phyloP scores from a whole-genome alignment of 352 stramenopile genomes.

The Phytophthora pinifolia region DNA sequence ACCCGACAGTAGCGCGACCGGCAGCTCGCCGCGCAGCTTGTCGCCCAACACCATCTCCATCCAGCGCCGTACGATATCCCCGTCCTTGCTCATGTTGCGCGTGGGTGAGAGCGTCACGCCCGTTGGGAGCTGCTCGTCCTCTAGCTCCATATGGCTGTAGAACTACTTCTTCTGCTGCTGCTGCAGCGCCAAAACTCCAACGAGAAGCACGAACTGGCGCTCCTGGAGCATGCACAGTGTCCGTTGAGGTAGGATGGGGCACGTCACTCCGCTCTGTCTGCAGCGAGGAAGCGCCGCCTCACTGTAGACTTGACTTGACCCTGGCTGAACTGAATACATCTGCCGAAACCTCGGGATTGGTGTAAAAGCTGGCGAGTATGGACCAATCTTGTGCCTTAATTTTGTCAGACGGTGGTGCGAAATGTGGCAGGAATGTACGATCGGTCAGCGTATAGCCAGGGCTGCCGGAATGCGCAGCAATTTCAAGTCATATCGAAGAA shows the following conservation, averaged over 20 bases:
- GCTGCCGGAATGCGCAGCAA: too few species aligned
- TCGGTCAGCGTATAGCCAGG: too few species aligned
- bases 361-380: too few species aligned
- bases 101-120: constrained; percentile 40
- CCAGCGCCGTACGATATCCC: constrained; percentile 80
- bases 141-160: constrained; percentile 24
- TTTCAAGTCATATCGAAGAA: too few species aligned
- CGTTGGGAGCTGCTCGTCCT: constrained; percentile 31
- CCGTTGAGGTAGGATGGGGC: constrained; percentile 9
- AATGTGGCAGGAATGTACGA: too few species aligned
- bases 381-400: too few species aligned
- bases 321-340: constrained; percentile 25
- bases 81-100: constrained; percentile 42
- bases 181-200: constrained; percentile 9
- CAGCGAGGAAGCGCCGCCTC: background rate
- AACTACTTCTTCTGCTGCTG: too few species aligned
- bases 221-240: constrained; percentile 17
- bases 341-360: constrained; percentile 3
- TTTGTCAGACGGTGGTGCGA: too few species aligned
- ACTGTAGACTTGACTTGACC: constrained; percentile 3
- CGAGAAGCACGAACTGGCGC: constrained; percentile 20
- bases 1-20: constrained; percentile 58
- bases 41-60: constrained; percentile 89
- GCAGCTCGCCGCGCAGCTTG: constrained; percentile 57
- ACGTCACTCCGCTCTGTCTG: constrained; percentile 32